phyloP scores from a whole-genome alignment of 306 rosid genomes.

The Heteromeles arbutifolia region DNA sequence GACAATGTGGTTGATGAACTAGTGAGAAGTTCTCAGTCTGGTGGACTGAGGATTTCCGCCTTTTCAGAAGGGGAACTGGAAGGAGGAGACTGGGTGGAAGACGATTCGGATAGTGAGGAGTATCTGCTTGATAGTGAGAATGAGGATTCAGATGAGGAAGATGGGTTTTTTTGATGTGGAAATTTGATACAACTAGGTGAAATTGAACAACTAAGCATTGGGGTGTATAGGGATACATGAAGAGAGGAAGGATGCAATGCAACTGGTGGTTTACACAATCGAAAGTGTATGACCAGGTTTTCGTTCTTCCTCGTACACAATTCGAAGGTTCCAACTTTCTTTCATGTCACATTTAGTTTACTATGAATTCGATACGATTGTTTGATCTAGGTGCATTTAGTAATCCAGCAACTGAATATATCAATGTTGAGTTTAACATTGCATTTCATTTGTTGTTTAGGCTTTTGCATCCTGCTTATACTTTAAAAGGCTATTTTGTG shows the following conservation, averaged over 20 bases:
- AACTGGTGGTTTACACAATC: background rate
- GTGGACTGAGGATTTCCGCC: slow-evolving; percentile 37
- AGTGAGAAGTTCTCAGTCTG: slow-evolving; percentile 24
- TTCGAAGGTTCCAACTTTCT: slow-evolving; percentile 9
- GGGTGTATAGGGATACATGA: background rate
- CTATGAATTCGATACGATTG: background rate
- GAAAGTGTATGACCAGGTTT: background rate
- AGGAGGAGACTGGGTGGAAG: slow-evolving; percentile 20
- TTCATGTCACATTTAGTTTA: background rate
- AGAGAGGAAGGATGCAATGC: background rate
- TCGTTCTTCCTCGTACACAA: background rate
- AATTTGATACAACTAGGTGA: background rate
- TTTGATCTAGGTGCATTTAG: background rate
- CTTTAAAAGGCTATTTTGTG: background rate
- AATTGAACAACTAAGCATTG: background rate
- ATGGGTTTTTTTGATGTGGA: slow-evolving; percentile 31
- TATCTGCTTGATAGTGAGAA: slow-evolving; percentile 21
- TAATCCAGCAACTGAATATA: background rate
- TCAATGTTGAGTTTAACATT: background rate
- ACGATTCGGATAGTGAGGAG: slow-evolving; percentile 23
- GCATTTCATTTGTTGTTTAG: background rate
- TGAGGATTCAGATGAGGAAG: slow-evolving; percentile 31
- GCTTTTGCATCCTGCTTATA: background rate
- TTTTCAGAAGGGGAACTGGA: slow-evolving; percentile 50
- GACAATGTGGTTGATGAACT: slow-evolving; percentile 46